A percentile compares a stretch with the other conserved stretches of the same genome.
phyloP scores from a whole-genome alignment of 768 basidiomycete species.

The Suillus decipiens region DNA sequence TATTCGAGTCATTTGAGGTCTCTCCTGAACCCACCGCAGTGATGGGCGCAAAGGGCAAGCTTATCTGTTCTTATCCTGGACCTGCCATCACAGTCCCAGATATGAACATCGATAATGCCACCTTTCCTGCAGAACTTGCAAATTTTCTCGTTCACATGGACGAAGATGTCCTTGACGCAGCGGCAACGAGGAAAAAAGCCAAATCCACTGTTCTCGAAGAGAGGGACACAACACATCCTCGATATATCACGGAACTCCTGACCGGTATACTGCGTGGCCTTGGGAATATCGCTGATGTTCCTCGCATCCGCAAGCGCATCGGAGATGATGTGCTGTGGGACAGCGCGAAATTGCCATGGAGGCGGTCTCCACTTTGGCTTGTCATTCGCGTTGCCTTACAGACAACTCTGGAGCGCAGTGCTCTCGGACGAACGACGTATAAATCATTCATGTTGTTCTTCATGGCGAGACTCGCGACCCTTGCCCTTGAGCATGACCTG shows the following conservation, averaged over 20 bases:
- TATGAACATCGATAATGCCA: conserved; percentile 24
- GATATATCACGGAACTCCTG: conserved; percentile 51
- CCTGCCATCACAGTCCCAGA: conserved; percentile 42
- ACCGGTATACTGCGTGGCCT: conserved; percentile 46
- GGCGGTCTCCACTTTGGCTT: conserved; percentile 53
- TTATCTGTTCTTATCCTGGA: conserved; percentile 47
- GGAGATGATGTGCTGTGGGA: conserved; percentile 49
- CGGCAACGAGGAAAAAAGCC: conserved; percentile 39
- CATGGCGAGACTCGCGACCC: conserved; percentile 20
- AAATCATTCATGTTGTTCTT: conserved; percentile 38
- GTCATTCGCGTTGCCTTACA: conserved; percentile 48
- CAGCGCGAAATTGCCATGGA: conserved; percentile 43
- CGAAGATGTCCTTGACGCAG: conserved; percentile 30
- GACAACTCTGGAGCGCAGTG: conserved; percentile 30
- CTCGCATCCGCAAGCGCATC: conserved; percentile 42
- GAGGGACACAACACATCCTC: conserved; percentile 41
- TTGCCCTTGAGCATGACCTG: conserved; percentile 8
- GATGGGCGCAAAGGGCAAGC: conserved; percentile 42
- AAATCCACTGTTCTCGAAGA: conserved; percentile 22
- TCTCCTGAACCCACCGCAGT: conserved; percentile 38
- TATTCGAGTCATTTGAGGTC: conserved; percentile 50
- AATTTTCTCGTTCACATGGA: conserved; percentile 41
- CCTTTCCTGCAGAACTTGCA: conserved; percentile 38
- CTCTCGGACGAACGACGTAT: conserved; percentile 22
- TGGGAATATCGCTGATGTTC: conserved; percentile 30